Evolutionary conservation across 73 alveolate species (phyloP).

Genomic region (Breviolum minutum): DNA sequence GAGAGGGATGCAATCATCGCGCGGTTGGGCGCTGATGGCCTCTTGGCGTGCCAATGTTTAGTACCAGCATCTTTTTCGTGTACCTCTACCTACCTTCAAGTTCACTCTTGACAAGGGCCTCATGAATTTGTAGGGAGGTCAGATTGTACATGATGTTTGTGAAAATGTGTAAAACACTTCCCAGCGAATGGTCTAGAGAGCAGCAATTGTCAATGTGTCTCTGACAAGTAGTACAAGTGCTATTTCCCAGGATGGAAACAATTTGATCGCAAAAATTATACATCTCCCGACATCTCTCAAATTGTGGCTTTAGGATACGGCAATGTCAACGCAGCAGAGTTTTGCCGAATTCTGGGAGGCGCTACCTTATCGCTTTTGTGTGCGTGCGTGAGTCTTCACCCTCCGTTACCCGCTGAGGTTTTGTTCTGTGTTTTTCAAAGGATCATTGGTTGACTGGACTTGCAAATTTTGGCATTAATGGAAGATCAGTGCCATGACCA

Average conservation of each 20-base stretch:
- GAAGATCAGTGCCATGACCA: neutral
- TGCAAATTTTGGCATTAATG: neutral
- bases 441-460: too few species aligned
- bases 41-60: neutral
- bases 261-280: too few species aligned
- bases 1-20: constrained; percentile 74
- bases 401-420: neutral
- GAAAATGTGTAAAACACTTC: too few species aligned
- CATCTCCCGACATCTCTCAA: neutral
- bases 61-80: neutral
- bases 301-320: constrained; percentile 19
- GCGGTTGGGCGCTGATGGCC: constrained; percentile 75
- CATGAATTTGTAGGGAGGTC: neutral
- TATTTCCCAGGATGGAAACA: too few species aligned
- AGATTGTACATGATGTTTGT: neutral
- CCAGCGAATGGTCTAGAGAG: too few species aligned
- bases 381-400: neutral
- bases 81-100: neutral
- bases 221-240: too few species aligned
- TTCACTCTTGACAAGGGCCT: neutral
- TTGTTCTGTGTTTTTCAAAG: too few species aligned
- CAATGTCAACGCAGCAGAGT: constrained; percentile 36
- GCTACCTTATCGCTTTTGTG: neutral
- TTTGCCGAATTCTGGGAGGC: constrained; percentile 86
- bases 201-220: too few species aligned